Evolutionary conservation across 2,329 filamentous ascomycete genomes (phyloP).

Genomic region (Cadophora malorum): DNA sequence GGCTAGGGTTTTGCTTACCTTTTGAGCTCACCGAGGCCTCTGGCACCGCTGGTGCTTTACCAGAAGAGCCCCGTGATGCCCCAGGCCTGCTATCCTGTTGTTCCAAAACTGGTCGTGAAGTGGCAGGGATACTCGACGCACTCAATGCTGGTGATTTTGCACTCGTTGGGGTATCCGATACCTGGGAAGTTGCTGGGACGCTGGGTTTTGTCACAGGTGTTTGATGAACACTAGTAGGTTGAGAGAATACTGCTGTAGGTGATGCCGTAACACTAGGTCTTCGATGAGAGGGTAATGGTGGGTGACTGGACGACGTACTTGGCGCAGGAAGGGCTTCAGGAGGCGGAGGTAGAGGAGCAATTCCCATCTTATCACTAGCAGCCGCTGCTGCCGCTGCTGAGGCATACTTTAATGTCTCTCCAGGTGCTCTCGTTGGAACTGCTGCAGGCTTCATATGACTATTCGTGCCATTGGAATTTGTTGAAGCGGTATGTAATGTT

Average conservation of each 20-base stretch:
- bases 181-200: constrained; percentile 42
- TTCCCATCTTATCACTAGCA: constrained; percentile 90
- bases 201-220: constrained; percentile 47
- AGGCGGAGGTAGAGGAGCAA: constrained; percentile 90
- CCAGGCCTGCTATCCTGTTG: constrained; percentile 49
- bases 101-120: constrained; percentile 54
- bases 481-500: constrained; percentile 79
- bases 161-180: constrained; percentile 49
- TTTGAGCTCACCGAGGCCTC: constrained; percentile 54
- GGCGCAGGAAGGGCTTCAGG: constrained; percentile 66
- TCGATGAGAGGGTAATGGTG: constrained; percentile 48
- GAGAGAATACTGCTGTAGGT: constrained; percentile 55
- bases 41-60: constrained; percentile 46
- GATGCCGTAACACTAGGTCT: constrained; percentile 65
- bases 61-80: constrained; percentile 37
- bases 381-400: constrained; percentile 94
- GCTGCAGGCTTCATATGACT: constrained; percentile 91
- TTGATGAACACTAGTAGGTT: constrained; percentile 49
- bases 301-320: constrained; percentile 47
- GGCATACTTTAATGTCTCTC: constrained; percentile 94
- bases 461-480: constrained; percentile 64
- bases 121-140: constrained; percentile 51
- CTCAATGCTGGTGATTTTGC: constrained; percentile 59
- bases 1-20: constrained; percentile 47
- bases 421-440: constrained; percentile 80